phyloP scores from a whole-genome alignment of 345 rosid species.

The Eucalyptus cladocalyx region DNA sequence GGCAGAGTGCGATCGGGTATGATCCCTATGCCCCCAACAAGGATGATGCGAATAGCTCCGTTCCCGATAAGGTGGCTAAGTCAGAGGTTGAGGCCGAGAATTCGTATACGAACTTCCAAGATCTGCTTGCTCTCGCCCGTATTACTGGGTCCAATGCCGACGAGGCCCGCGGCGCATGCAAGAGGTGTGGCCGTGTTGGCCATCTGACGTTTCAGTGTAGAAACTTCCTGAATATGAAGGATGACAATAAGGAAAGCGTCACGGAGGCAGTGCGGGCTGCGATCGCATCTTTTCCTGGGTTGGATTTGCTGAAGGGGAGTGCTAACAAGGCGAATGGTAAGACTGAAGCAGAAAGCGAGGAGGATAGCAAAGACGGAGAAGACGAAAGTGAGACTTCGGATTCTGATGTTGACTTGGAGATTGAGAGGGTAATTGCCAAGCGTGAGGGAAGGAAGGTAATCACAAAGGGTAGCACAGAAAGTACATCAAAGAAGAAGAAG shows the following conservation, averaged over 20 bases:
- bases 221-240: constrained; percentile 74
- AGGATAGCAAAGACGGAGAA: constrained; percentile 46
- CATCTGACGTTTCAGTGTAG: constrained; percentile 87
- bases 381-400: constrained; percentile 78
- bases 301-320: constrained; percentile 63
- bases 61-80: constrained; percentile 20
- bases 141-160: constrained; percentile 67
- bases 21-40: constrained; percentile 94
- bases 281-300: constrained; percentile 31
- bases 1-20: constrained; percentile 96
- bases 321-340: constrained; percentile 28
- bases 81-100: constrained; percentile 62
- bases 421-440: constrained; percentile 81
- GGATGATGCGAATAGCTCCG: constrained; percentile 49
- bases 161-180: constrained; percentile 89
- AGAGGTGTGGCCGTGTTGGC: constrained; percentile 91
- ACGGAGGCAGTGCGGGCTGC: constrained; percentile 46
- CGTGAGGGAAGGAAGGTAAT: constrained; percentile 54
- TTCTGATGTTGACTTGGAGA: constrained; percentile 77
- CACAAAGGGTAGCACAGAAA: constrained; percentile 5
- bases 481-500: constrained; percentile 22
- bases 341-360: constrained; percentile 17
- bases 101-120: constrained; percentile 74
- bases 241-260: constrained; percentile 58
- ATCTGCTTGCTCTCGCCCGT: constrained; percentile 75